Evolutionary conservation across 2,329 filamentous ascomycete species (phyloP).

Genomic region (Claviceps capensis): DNA sequence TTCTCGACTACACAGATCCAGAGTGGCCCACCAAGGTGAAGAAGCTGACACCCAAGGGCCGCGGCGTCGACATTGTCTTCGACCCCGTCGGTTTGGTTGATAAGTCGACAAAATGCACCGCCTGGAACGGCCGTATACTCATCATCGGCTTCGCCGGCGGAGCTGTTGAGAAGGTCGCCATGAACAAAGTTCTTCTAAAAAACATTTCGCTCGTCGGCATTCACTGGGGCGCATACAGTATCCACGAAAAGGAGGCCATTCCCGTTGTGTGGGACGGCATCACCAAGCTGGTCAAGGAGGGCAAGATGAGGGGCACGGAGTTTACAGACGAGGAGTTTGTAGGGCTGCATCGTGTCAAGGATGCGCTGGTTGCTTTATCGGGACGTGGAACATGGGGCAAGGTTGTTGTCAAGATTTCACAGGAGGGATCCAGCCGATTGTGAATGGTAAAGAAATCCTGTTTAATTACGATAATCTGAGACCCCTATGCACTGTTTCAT

Average conservation of each 20-base stretch:
- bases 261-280: slow-evolving; percentile 70
- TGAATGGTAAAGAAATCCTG: slow-evolving; percentile 14
- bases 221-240: slow-evolving; percentile 79
- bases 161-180: slow-evolving; percentile 77
- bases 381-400: slow-evolving; percentile 87
- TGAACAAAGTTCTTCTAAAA: slow-evolving; percentile 87
- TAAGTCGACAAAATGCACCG: slow-evolving; percentile 75
- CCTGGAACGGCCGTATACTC: slow-evolving; percentile 82
- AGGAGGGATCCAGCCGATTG: slow-evolving; percentile 45
- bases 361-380: slow-evolving; percentile 64
- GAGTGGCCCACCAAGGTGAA: slow-evolving; percentile 58
- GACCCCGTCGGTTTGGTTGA: slow-evolving; percentile 89
- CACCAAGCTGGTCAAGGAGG: slow-evolving; percentile 59
- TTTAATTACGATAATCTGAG: too few species aligned
- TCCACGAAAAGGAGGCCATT: slow-evolving; percentile 57
- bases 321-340: slow-evolving; percentile 73
- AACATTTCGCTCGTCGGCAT: slow-evolving; percentile 83
- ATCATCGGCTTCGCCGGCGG: slow-evolving; percentile 71
- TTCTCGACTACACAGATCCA: slow-evolving; percentile 58
- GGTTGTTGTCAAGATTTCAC: slow-evolving; percentile 77
- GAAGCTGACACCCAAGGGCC: slow-evolving; percentile 57
- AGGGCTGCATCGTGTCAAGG: slow-evolving; percentile 65
- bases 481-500: too few species aligned
- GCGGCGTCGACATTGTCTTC: slow-evolving; percentile 82
- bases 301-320: slow-evolving; percentile 69